Conservation (phyloP, 1,139 yeast genomes). For the Pichia terricola region DNA sequence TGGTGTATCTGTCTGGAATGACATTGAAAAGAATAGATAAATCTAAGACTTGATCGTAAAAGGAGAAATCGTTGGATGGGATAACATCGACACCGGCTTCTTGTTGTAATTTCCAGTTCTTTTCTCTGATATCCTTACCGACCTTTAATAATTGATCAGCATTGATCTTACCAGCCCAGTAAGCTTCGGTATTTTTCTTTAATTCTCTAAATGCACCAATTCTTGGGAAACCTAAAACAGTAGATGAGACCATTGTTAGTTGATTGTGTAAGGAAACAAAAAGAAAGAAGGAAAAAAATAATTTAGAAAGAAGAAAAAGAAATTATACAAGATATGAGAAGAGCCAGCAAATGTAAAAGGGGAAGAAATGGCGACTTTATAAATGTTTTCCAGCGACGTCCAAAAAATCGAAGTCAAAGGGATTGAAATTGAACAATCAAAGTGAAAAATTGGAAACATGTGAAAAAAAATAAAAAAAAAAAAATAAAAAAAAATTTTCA, state of each 20-base stretch:
- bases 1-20: conserved; percentile 93
- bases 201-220: conserved; percentile 98
- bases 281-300: not conserved
- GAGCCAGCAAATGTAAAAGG: not conserved
- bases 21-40: conserved; percentile 88
- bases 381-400: too few species aligned
- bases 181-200: conserved; percentile 96
- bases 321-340: not conserved
- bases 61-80: conserved; percentile 96
- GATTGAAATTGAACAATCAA: not conserved
- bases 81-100: conserved; percentile 95
- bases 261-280: not conserved
- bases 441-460: not conserved
- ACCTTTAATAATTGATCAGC: conserved; percentile 82
- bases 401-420: not conserved
- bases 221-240: conserved; percentile 99
- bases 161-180: conserved; percentile 92
- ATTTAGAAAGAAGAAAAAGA: not conserved
- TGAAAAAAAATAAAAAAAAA: not conserved
- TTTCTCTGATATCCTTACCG: conserved; percentile 91
- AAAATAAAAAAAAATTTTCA: too few species aligned
- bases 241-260: conserved; percentile 75
- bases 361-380: not conserved
- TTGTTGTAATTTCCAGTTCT: conserved; percentile 97
- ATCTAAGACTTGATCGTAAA: conserved; percentile 94